phyloP scores from a whole-genome alignment of 1,284 basidiomycete genomes.

The Xerocomus minutiporus region DNA sequence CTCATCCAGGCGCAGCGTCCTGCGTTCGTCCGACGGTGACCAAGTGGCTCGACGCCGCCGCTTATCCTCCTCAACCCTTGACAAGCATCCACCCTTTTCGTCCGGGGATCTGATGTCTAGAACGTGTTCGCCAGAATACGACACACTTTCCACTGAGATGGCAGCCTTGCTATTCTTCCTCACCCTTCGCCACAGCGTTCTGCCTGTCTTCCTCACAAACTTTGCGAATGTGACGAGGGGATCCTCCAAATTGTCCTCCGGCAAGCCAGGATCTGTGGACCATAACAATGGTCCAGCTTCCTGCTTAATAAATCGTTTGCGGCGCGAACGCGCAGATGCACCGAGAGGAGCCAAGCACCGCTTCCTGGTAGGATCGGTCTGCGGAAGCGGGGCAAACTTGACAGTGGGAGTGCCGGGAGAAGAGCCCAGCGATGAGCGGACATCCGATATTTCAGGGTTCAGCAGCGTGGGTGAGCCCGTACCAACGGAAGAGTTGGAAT shows the following conservation, averaged over 20 bases:
- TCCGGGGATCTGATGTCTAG: slow-evolving; percentile 25
- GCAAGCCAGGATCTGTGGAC: slow-evolving; percentile 23
- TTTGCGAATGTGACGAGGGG: slow-evolving; percentile 44
- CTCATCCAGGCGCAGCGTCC: slow-evolving; percentile 12
- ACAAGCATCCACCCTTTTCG: neutral
- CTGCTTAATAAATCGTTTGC: slow-evolving; percentile 20
- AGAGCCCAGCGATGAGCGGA: slow-evolving; percentile 15
- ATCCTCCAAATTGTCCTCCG: slow-evolving; percentile 36
- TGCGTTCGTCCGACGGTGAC: slow-evolving; percentile 24
- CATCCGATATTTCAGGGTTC: slow-evolving; percentile 13
- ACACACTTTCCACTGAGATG: slow-evolving; percentile 13
- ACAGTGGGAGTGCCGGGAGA: slow-evolving; percentile 35
- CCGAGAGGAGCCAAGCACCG: slow-evolving; percentile 56
- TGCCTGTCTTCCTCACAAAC: slow-evolving; percentile 43
- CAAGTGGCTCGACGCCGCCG: slow-evolving; percentile 22
- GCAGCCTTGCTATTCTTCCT: slow-evolving; percentile 20
- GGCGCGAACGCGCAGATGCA: slow-evolving; percentile 52
- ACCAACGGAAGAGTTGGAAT: slow-evolving; percentile 18
- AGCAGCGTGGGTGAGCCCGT: slow-evolving; percentile 14
- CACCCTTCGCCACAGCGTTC: slow-evolving; percentile 39
- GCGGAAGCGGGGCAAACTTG: slow-evolving; percentile 64
- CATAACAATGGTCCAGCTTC: slow-evolving; percentile 24
- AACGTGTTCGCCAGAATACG: slow-evolving; percentile 14
- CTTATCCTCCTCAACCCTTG: slow-evolving; percentile 6
- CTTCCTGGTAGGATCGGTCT: slow-evolving; percentile 50